Evolutionary conservation across 768 basidiomycete species (phyloP), one percentile per base, ranked within the genome.

Genomic region (Fistulinella prunicolor): DNA sequence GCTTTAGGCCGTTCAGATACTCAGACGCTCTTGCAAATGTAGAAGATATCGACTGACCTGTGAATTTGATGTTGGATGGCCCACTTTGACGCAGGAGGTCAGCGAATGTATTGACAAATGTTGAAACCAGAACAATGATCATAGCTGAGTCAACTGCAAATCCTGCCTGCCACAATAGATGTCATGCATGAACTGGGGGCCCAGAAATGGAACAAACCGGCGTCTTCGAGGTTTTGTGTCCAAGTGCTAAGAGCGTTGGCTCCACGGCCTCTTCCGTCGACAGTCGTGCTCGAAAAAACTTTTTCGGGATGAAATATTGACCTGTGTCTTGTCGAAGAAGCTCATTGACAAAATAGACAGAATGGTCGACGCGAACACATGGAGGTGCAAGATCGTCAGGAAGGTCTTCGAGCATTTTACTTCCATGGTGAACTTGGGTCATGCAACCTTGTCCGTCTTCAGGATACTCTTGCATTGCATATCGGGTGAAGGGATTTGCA

Each of bases 371-470:
- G 10, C 38, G 51, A 12, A 67, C 57, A 49, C 59, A 58, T 0
- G 61, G 69, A 4, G 62, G 62, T 1, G 55, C 47, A 28, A 65
- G 34, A 6, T 40, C 28, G 9, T 67, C 51, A 2, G 60, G 65
- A 16, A 64, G 58, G 21, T 64, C 64, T 0, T 50, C 23, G 2
- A 68, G 49, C 66, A 67, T 67, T 23, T 70, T 70, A 0, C 22
- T 44, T 3, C 58, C 57, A 35, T 69, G 57, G 42, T 59, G 61
- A 0, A 63, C 58, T 39, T 70, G 53, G 0, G 46, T 59, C 43
- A 67, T 59, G 1, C 16, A 2, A 8, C 42, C 45, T 7, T 49
- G 46, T 3, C 51, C 47, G 23, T 66, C 62, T 40, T 64, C 56
- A 1, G 67, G 62, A 37, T 68, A 70, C 19, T 60, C 56, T 38